Base-by-base conservation (phyloP, 202 grass and related monocot genomes). In the Cymbopogon flexuosus region DNA sequence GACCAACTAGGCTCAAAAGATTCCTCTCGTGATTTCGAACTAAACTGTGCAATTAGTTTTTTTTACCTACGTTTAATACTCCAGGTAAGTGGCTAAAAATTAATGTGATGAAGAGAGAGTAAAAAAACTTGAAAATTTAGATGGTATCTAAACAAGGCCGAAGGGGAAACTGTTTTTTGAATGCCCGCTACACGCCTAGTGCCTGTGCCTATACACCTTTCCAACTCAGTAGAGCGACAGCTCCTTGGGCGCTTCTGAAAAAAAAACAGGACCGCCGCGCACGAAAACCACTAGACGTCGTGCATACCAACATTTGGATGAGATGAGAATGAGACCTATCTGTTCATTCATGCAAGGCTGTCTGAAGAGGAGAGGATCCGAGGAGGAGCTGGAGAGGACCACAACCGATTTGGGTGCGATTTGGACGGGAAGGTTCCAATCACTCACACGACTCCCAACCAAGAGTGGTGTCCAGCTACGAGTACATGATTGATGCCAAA, bases 401-500 rank as follows among this genome's bases (percentile, higher is more conserved):
- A 57, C 52, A 79, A 67, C 67, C 45, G 33, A 5, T 30, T 36
- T 58, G 52, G 47, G 2, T 27, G 31, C 31, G 31, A 8, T 19
- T 54, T 54, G 18, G 54, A 8, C 40, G 57, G 73, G 75, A 45
- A 7, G 60, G 19, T 58, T 65, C 36, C 77, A 57, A 33, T 34
- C 45, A 30, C 70, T 34, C 45, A 18, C 70, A 52, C 54, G 54
- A 12, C 19, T 39, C 36, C 63, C n/a, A 35, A 21, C 3, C 54
- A 58, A 49, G 76, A 37, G 65, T 34, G 84, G 77, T 49, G 37
- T 57, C 70, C 69, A 74, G 84, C 69, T 72, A 9, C 54, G 54
- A 18, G 58, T 33, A 3, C 31, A 77, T 30, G 6, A 18, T 11
- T 7, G n/a, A 2, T 7, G 16, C 57, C 16, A 33, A 45, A 3